Conservation (phyloP, 192 early-diverging fungal species). For the Thamnidium elegans region DNA sequence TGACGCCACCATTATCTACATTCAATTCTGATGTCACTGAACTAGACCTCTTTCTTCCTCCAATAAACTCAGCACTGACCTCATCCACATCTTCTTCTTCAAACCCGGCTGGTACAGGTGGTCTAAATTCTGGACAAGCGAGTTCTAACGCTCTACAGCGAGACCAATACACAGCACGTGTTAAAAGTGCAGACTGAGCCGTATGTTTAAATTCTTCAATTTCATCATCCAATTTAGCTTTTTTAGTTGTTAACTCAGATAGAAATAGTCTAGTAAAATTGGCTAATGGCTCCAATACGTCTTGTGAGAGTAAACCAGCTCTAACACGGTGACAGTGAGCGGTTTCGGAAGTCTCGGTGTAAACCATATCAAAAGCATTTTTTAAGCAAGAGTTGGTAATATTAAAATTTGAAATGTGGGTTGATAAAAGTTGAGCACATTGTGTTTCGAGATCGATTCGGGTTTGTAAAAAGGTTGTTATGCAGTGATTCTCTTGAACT, state of each 20-base stretch:
- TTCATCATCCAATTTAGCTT: not conserved
- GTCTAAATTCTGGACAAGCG: not conserved
- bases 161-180: not conserved
- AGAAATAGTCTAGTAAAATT: constrained; percentile 1
- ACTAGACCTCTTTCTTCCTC: constrained; percentile 1
- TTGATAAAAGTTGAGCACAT: not conserved
- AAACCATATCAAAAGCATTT: constrained; percentile 12
- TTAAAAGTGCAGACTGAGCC: not conserved
- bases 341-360: constrained; percentile 6
- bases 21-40: constrained; percentile 10
- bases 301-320: constrained; percentile 3
- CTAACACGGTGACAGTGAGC: constrained; percentile 14
- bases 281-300: constrained; percentile 6
- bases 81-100: not conserved
- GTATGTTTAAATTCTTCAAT: constrained; percentile 3
- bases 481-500: constrained; percentile 13
- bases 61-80: constrained; percentile 2
- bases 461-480: not conserved
- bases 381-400: not conserved
- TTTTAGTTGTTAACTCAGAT: not conserved
- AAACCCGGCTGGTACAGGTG: not conserved
- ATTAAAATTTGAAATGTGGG: too few relatives aligned
- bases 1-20: not conserved
- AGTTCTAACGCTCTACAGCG: constrained; percentile 3
- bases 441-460: constrained; percentile 6